Evolutionary conservation across 2,329 filamentous ascomycete species (phyloP), one percentile per base, ranked within the genome.

Genomic region (Nakataea oryzae): DNA sequence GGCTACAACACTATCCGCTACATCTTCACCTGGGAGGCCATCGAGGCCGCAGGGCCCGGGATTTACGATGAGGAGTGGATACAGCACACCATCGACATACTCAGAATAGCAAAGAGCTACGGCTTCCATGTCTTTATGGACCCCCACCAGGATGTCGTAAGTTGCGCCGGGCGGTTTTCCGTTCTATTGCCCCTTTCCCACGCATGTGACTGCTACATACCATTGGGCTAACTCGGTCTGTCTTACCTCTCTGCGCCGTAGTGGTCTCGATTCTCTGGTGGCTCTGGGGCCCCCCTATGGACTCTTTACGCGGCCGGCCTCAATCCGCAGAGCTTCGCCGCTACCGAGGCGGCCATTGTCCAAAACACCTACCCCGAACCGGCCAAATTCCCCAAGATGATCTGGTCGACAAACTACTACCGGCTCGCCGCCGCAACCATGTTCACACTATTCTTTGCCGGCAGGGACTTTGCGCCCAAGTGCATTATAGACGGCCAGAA

Each of bases 61-160:
- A 87, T 85, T 70, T 99, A 97, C 73, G 96, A 99, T 69, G 91
- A 99, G 71, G 87, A 90, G 65, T 99, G 90, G 83, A 93, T 97
- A 66, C 82, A 90, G 67, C 91, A 96, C 72, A 99, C 95, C 0
- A 91, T 99, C 66, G 83, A 90, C 54, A 80, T 96, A 13, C 75
- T 99, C 68, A 84, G 92, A 62, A 80, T 92, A 66, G 93, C 93
- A 50, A 96, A 93, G 72, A 81, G 86, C 50, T 97, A 96, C 78
- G 91, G 90, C 30, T 97, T 99, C 74, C 96, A 96, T 70, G 82
- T 99, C 59, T 97, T 97, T 72, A 96, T 99, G 91, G 96, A 99
- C 69, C 93, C 96, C 26, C 95, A 99, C 74, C 95, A 99, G 79
- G 95, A 99, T 78, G 93, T 97, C 69, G 88, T 91, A 81, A 66